Evolutionary conservation across 1,284 basidiomycete species (phyloP).

Genomic region (Marasmius sp.): DNA sequence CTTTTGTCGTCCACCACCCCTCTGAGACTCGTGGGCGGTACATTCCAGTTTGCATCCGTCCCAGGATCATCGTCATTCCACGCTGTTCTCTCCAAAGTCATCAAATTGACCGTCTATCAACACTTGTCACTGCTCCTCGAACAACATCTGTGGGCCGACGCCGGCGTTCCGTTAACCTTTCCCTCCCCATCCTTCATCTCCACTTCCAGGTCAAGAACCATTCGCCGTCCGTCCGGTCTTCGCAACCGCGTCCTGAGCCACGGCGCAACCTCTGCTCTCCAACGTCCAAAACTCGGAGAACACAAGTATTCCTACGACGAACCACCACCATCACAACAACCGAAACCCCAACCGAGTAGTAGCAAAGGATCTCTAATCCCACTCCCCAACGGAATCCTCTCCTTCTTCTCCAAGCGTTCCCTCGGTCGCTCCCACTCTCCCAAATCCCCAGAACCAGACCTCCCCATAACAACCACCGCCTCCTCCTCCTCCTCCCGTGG

Average conservation of each 20-base stretch:
- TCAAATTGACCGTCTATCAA: constrained; percentile 56
- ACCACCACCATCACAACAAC: background rate
- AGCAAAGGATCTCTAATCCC: constrained; percentile 10
- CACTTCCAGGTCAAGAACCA: constrained; percentile 17
- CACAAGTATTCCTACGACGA: background rate
- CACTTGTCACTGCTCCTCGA: constrained; percentile 63
- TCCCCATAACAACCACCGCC: constrained; percentile 12
- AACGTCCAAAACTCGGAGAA: background rate
- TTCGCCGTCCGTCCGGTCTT: background rate
- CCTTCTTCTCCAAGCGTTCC: constrained; percentile 26
- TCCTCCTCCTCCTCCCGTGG: too few species aligned
- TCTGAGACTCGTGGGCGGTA: constrained; percentile 54
- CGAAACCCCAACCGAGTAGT: constrained; percentile 17
- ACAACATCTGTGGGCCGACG: constrained; percentile 56
- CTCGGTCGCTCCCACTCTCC: constrained; percentile 3
- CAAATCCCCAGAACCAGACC: background rate
- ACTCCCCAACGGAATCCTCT: constrained; percentile 22
- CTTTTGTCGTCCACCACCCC: constrained; percentile 16
- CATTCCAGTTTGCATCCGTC: constrained; percentile 52
- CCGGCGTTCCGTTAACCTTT: constrained; percentile 44
- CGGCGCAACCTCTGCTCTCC: background rate
- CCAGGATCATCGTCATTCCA: constrained; percentile 40
- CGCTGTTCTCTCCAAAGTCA: constrained; percentile 41
- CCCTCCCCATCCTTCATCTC: constrained; percentile 32
- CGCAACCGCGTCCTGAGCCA: background rate